Evolutionary conservation across 768 basidiomycete genomes (phyloP), one percentile per base, ranked within the genome.

Genomic region (Suillus placidus): DNA sequence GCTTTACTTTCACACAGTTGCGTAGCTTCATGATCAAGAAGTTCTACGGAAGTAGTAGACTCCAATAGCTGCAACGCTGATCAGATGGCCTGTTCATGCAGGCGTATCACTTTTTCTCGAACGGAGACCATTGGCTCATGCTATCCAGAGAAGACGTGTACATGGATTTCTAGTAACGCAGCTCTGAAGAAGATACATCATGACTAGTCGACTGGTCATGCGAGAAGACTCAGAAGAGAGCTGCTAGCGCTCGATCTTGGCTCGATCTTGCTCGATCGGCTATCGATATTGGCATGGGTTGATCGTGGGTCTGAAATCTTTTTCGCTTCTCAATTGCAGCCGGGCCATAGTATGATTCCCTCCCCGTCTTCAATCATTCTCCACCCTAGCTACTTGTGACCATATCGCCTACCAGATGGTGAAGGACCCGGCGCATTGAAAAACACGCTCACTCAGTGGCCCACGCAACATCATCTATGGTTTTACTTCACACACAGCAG

Each of bases 401-500:
- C 23, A 3, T 16, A 55, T 40, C 38, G 6, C 38, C 38, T 14
- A 58, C 23, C 38, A 58, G 30, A 58, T 58, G 38, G 38, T 58
- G 26, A 37, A 35, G 34, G 10, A n/a, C 20, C 20, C 12, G 3
- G 3, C 34, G 6, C 12, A 13, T n/a, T 58, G 26, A 58, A 58
- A 20, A 30, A 16, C 23, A 38, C 35, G 5, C 14, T 9, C 37
- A 57, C 35, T 37, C 38, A 58, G 38, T 58, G 38, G 26, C 9
- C 12, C 12, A 55, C 57, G 38, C 66, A 52, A n/a, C 51, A 20
- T 64, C 55, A 60, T 65, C 47, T 37, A 40, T 35, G 34, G 57
- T 58, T 58, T 67, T 64, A 64, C 57, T 67, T 14, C 63, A 65
- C 42, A 64, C 63, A 18, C 52, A 49, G 34, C 64, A 67, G 23